Conservation (phyloP, 139 green algal genomes). For the Chlorella sorokiniana region DNA sequence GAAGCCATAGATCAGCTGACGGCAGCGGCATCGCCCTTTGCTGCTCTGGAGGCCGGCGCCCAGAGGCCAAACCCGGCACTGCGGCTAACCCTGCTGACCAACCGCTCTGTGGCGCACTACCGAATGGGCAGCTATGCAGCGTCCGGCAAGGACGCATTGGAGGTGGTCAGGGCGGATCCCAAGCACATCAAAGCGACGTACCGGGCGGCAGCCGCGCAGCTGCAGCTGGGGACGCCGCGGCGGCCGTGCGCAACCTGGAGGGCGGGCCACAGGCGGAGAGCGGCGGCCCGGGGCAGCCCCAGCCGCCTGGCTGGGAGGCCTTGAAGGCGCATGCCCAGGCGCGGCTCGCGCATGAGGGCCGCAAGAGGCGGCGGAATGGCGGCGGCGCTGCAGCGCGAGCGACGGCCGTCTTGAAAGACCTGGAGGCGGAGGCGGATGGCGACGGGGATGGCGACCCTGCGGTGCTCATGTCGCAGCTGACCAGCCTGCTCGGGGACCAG, state of each 20-base stretch:
- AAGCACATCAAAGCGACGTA: background rate
- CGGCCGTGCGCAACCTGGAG: background rate
- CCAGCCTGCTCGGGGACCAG: background rate
- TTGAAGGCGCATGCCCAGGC: background rate
- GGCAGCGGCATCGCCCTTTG: background rate
- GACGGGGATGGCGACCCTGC: background rate
- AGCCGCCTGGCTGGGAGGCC: background rate
- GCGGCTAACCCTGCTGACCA: constrained; percentile 8
- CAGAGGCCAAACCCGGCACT: too few species aligned
- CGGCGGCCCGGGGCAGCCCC: background rate
- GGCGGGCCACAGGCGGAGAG: background rate
- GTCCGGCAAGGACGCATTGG: constrained; percentile 9
- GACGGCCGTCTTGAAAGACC: background rate
- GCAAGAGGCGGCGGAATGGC: background rate
- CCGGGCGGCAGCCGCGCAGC: background rate
- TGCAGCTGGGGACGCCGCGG: constrained; percentile 1
- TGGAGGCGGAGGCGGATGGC: constrained; percentile 10
- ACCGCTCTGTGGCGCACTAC: constrained; percentile 7
- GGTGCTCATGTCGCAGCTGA: background rate
- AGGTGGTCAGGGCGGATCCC: background rate
- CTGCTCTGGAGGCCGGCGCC: background rate
- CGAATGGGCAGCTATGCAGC: constrained; percentile 15
- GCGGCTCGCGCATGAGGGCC: background rate
- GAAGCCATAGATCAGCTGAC: background rate
- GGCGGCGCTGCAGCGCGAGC: background rate